A percentile compares a stretch with the other conserved stretches of the same genome.
Evolutionary conservation across 169 alveolate species (phyloP).

Genomic region (Plasmodium yoelii): DNA sequence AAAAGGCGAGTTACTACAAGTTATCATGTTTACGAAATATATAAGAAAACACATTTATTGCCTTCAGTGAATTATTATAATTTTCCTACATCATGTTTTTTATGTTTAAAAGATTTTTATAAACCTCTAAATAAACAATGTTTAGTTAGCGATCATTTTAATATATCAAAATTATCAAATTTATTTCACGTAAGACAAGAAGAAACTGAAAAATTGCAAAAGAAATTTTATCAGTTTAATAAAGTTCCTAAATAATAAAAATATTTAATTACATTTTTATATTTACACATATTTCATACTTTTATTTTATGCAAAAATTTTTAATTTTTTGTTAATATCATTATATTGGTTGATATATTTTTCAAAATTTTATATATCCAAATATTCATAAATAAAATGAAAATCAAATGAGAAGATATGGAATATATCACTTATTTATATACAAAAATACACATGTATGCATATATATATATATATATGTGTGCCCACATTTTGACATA

Average conservation of each 20-base stretch:
- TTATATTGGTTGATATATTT: no score
- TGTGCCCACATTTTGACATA: no score
- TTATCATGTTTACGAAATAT: constrained; percentile 68
- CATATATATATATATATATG: no score
- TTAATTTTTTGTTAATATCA: no score
- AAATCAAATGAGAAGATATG: no score
- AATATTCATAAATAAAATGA: no score
- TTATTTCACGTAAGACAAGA: constrained; percentile 76
- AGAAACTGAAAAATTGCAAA: constrained; percentile 71
- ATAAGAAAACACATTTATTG: constrained; percentile 55
- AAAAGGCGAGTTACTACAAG: constrained; percentile 20
- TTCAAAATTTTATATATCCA: no score
- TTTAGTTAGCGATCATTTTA: constrained; percentile 35
- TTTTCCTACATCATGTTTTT: constrained; percentile 23
- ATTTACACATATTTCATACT: no score
- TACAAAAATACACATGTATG: no score
- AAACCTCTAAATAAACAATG: constrained; percentile 37
- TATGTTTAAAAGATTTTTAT: constrained; percentile 67
- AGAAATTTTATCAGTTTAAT: constrained; percentile 71
- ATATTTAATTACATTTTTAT: not conserved
- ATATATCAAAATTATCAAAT: constrained; percentile 44
- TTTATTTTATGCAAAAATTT: no score
- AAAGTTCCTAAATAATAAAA: constrained; percentile 51
- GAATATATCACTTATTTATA: no score
- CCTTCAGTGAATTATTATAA: constrained; percentile 47